A percentile compares a stretch with the other conserved stretches of the same genome.
These are phyloP conservation scores for Cutaneotrichosporon cutaneum DNA, from an alignment of 1,284 basidiomycete species.

Conservation along the genomic window DNA sequence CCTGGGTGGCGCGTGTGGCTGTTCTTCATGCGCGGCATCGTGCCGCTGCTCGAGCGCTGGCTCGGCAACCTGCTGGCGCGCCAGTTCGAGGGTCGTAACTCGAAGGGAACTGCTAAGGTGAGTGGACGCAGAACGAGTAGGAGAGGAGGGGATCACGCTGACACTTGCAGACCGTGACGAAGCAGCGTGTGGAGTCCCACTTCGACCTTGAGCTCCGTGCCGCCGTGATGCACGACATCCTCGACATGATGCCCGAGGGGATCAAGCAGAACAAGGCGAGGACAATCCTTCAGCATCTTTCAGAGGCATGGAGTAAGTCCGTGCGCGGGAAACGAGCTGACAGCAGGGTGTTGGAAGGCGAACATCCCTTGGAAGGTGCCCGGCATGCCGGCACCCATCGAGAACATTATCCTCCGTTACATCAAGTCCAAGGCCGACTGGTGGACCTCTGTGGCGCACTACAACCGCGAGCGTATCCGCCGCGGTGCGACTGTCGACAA, in stretches of 20 bases:
- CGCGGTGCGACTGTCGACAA: slow-evolving; percentile 98
- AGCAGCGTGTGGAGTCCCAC: slow-evolving; percentile 98
- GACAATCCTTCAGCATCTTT: slow-evolving; percentile 95
- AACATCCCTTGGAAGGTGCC: slow-evolving; percentile 67
- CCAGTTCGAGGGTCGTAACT: slow-evolving; percentile 96
- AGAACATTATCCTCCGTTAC: slow-evolving; percentile 98
- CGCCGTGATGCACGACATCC: slow-evolving; percentile 98
- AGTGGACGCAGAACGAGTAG: background rate
- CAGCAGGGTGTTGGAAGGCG: slow-evolving; percentile 81
- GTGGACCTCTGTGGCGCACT: slow-evolving; percentile 87
- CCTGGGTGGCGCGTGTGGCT: slow-evolving; percentile 99
- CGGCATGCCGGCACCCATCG: slow-evolving; percentile 77
- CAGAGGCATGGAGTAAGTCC: slow-evolving; percentile 58
- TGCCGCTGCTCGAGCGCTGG: slow-evolving; percentile 95
- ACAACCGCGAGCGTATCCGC: slow-evolving; percentile 59
- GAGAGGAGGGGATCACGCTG: background rate
- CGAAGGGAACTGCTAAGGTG: slow-evolving; percentile 81
- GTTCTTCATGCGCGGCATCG: slow-evolving; percentile 99
- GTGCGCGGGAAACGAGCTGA: background rate
- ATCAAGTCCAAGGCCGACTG: slow-evolving; percentile 99
- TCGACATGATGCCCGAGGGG: slow-evolving; percentile 95
- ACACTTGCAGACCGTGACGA: slow-evolving; percentile 72
- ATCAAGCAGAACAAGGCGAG: slow-evolving; percentile 85
- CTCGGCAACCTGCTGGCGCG: slow-evolving; percentile 95
- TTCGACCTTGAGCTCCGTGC: slow-evolving; percentile 97